Evolutionary conservation across 306 rosid genomes (phyloP).

Genomic region (Corylus heterophylla): DNA sequence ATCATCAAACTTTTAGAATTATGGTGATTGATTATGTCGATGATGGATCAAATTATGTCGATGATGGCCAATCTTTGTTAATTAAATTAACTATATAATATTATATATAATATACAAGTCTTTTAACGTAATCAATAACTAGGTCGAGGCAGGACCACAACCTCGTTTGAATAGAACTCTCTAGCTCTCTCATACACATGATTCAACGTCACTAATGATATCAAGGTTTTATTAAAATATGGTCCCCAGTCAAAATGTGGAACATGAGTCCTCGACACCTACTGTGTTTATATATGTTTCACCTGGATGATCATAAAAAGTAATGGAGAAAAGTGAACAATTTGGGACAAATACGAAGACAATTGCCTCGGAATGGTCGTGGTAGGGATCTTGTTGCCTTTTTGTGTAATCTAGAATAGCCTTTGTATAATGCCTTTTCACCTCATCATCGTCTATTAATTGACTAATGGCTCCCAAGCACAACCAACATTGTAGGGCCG

Average conservation of each 20-base stretch:
- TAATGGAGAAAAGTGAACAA: conserved; percentile 60
- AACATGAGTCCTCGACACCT: conserved; percentile 65
- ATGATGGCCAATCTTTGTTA: conserved; percentile 17
- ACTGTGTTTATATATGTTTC: conserved; percentile 45
- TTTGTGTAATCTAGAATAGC: conserved; percentile 24
- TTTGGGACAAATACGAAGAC: conserved; percentile 60
- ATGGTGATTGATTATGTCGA: conserved; percentile 31
- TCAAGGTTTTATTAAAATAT: conserved; percentile 18
- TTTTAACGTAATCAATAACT: not conserved
- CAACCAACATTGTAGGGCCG: conserved; percentile 62
- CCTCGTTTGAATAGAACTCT: conserved; percentile 37
- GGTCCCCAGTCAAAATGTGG: conserved; percentile 39
- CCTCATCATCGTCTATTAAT: conserved; percentile 31
- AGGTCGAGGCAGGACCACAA: conserved; percentile 49
- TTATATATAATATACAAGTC: not conserved
- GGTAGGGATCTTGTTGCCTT: conserved; percentile 70
- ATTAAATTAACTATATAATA: no score
- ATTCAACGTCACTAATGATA: conserved; percentile 9
- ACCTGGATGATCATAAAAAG: conserved; percentile 26
- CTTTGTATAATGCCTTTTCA: conserved; percentile 44
- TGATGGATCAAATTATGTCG: conserved; percentile 19
- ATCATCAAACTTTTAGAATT: conserved; percentile 27
- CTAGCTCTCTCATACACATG: conserved; percentile 16
- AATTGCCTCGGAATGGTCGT: conserved; percentile 48
- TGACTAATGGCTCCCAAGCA: conserved; percentile 40